Percentiles rank a stretch among this genome's conserved stretches.
Evolutionary conservation across 2,329 filamentous ascomycete genomes (phyloP).

Genomic region (Fusarium buharicum): DNA sequence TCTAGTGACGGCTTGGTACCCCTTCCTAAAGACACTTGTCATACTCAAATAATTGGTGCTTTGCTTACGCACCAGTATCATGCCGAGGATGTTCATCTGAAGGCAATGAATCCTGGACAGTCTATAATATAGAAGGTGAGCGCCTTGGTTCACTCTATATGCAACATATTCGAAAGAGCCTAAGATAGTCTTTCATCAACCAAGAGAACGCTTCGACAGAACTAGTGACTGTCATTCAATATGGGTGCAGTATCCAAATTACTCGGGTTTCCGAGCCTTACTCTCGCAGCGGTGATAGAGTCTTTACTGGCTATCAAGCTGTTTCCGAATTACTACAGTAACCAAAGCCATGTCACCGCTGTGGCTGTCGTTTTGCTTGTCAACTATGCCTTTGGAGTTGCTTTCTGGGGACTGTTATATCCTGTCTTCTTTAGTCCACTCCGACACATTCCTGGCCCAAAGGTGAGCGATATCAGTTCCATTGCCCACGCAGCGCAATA

Average conservation of each 20-base stretch:
- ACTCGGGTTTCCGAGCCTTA: conserved; percentile 27
- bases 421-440: conserved; percentile 40
- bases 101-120: too few relatives aligned
- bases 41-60: too few relatives aligned
- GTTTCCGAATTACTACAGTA: conserved; percentile 35
- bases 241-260: conserved; percentile 32
- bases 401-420: conserved; percentile 37
- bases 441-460: conserved; percentile 37
- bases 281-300: conserved; percentile 39
- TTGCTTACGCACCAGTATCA: too few relatives aligned
- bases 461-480: conserved; percentile 5
- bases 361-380: conserved; percentile 16
- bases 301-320: conserved; percentile 45
- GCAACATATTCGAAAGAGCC: too few relatives aligned
- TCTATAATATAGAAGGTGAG: too few relatives aligned
- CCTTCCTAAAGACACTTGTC: too few relatives aligned
- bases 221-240: not conserved
- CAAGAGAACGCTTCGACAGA: too few relatives aligned
- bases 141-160: too few relatives aligned
- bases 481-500: not conserved
- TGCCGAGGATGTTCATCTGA: too few relatives aligned
- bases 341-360: conserved; percentile 25
- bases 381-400: conserved; percentile 37
- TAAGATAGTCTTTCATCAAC: too few relatives aligned
- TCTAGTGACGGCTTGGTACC: too few relatives aligned